Evolutionary conservation across 768 basidiomycete species (phyloP).

Genomic region (Daedaleopsis nitida): DNA sequence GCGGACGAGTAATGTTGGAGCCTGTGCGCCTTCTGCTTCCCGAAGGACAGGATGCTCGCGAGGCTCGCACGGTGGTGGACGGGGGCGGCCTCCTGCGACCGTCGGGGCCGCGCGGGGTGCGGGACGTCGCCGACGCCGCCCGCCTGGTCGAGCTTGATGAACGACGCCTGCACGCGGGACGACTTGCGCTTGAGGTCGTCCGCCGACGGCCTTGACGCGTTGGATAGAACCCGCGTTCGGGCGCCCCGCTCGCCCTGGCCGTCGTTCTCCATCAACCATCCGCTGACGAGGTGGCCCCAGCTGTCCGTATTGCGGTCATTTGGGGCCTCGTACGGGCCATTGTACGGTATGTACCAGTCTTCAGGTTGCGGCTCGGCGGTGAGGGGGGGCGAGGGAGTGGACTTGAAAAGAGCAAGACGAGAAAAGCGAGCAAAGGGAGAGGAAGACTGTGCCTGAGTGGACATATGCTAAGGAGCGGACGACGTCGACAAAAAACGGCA

Average conservation of each 20-base stretch:
- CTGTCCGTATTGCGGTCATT: constrained; percentile 31
- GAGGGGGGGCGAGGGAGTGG: constrained; percentile 26
- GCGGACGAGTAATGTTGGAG: constrained; percentile 25
- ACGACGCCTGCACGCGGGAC: constrained; percentile 33
- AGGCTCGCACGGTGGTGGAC: constrained; percentile 42
- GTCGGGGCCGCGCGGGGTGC: constrained; percentile 29
- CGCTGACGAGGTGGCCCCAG: constrained; percentile 34
- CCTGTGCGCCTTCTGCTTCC: constrained; percentile 25
- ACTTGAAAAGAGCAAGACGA: constrained; percentile 34
- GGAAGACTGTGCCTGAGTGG: constrained; percentile 22
- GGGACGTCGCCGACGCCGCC: constrained; percentile 75
- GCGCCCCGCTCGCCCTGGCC: constrained; percentile 8
- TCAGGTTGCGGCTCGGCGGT: constrained; percentile 32
- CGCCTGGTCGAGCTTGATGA: constrained; percentile 46
- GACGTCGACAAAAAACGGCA: background rate
- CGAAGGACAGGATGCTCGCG: constrained; percentile 54
- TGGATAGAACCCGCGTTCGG: constrained; percentile 40
- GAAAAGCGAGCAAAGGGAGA: constrained; percentile 42
- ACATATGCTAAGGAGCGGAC: constrained; percentile 14
- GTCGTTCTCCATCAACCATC: constrained; percentile 27
- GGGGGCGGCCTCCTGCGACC: constrained; percentile 19
- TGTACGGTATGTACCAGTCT: constrained; percentile 68
- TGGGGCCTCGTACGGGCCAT: constrained; percentile 58
- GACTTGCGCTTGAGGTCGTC: constrained; percentile 11
- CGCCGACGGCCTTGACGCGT: constrained; percentile 34